Evolutionary conservation across 495 filamentous ascomycete genomes (phyloP), one percentile per base, ranked within the genome.

Genomic region (Niebla homalea): DNA sequence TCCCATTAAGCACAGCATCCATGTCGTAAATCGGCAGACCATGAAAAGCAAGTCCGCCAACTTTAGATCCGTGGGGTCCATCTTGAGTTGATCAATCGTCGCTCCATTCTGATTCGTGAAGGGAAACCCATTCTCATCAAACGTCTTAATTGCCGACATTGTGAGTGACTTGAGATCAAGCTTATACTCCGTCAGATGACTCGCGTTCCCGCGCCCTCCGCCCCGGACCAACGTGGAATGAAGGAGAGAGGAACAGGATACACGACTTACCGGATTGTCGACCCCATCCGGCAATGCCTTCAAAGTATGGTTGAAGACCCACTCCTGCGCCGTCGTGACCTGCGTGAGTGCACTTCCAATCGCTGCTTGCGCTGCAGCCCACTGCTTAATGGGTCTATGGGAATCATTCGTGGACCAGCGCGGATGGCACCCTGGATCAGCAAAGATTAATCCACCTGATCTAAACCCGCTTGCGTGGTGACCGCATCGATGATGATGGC

Each of bases 1-100:
- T 48, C 1, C 32, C 32, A 18, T 18, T 26, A 7, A 48, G 32
- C 11, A 48, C 36, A 15, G 23, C 26, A 48, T 48, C 45, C 32
- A 48, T 36, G 36, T 48, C 45, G 20, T 26, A 48, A n/a, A 48
- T 26, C 18, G 45, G 45, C 14, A 48, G 25, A 48, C 25, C 36
- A 18, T 15, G 23, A 15, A 48, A 16, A 48, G 23, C 2, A 48
- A 10, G 20, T 48, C 32, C 26, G 32, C 26, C 6, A 18, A 5
- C 16, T 10, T 18, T 14, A 48, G n/a, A 12, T 48, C 29, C 5
- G 45, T 48, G 4, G 45, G 45, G n/a, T 48, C 14, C 4, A 8
- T 15, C 23, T 48, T 35, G 10, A 48, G 23, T 6, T 36, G 32
- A 5, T 36, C 29, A 18, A 48, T 36, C 15, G 29, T 35, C 14